Evolutionary conservation across 2,329 filamentous ascomycete genomes (phyloP), one percentile per base, ranked within the genome.

Genomic region (Fusarium sp.): DNA sequence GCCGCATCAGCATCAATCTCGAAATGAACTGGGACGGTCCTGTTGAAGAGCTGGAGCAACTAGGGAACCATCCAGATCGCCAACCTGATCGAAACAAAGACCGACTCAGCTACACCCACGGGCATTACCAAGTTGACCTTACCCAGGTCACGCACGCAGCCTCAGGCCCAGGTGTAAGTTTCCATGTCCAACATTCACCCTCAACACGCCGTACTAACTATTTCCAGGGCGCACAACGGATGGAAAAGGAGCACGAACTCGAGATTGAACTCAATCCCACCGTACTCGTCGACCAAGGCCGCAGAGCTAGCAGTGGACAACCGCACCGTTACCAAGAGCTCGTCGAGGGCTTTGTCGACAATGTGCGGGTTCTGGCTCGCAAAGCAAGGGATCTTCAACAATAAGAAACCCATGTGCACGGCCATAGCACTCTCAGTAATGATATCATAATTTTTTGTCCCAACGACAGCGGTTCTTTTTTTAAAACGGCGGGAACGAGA

Each of bases 1-100:
- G 95, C 84, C 94, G 97, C 13, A 92, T 99, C 76, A 97, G 95
- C 78, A 92, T 99, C 80, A 98, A 98, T 80, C 89, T 99, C 3
- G 97, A 99, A 90, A 95, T 97, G 90, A 89, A 92, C 64, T 97
- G 92, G 86, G 89, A 95, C 5, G 94, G 95, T 2, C 79, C 93
- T 0, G 87, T 91, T 5, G 85, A 89, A 43, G 89, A 90, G 68
- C 81, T 91, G 16, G 86, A 89, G 76, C 79, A 82, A 27, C 66
- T 83, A 61, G 79, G 79, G 57, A 82, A 78, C 63, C 83, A 76
- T 74, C 82, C 65, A 75, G 86, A 79, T 78, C 85, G 79, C 32
- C 82, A 83, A 75, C 84, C 88, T 8, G 92, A 94, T 78, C 91
- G 95, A 8, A 92, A 91, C 77, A 99, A 99, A 83, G 95, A 99